phyloP scores from a whole-genome alignment of 306 rosid genomes.

The Quillaja saponaria region DNA sequence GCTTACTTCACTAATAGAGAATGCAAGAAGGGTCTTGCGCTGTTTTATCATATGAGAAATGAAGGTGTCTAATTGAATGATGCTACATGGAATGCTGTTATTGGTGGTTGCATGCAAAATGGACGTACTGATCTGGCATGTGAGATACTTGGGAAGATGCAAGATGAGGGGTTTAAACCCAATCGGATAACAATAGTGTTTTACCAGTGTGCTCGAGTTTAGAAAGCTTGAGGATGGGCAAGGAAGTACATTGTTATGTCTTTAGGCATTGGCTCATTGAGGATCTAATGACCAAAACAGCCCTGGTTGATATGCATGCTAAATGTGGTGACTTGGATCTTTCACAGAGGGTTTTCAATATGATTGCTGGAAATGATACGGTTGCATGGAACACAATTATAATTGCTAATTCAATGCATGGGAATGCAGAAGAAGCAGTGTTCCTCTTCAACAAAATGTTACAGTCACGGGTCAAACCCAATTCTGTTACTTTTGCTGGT shows the following conservation, averaged over 20 bases:
- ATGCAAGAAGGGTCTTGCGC: conserved; percentile 41
- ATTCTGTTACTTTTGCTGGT: conserved; percentile 52
- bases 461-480: conserved; percentile 44
- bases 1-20: conserved; percentile 50
- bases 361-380: conserved; percentile 45
- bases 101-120: conserved; percentile 53
- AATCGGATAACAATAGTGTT: conserved; percentile 49
- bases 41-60: conserved; percentile 43
- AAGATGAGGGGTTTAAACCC: conserved; percentile 50
- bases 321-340: conserved; percentile 61
- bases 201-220: conserved; percentile 54
- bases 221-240: conserved; percentile 56
- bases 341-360: conserved; percentile 36
- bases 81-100: conserved; percentile 60
- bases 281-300: conserved; percentile 44
- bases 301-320: conserved; percentile 48
- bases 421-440: conserved; percentile 55
- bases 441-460: conserved; percentile 45
- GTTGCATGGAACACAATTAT: conserved; percentile 66
- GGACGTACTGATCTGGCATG: conserved; percentile 43
- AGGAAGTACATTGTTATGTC: conserved; percentile 53
- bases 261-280: conserved; percentile 41
- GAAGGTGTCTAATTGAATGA: conserved; percentile 40
- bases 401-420: conserved; percentile 56
- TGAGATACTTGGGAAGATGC: conserved; percentile 56